Percentiles rank a stretch among this genome's conserved stretches.
Conservation (phyloP, 208 protist species). For the Vickermania ingenoplastis region DNA sequence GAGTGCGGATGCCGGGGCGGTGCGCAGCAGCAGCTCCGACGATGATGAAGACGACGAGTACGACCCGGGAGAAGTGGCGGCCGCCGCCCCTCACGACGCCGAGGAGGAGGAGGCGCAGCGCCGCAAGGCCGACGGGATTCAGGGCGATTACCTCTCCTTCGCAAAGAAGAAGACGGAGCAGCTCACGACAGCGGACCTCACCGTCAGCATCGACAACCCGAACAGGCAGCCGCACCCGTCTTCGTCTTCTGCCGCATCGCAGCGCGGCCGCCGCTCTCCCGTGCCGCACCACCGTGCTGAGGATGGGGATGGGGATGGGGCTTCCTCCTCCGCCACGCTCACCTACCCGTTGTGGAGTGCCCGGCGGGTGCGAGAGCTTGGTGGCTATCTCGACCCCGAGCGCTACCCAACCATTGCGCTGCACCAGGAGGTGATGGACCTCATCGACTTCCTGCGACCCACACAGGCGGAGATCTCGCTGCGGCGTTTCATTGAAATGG, state of each 20-base stretch:
- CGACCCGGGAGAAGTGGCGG: constrained; percentile 17
- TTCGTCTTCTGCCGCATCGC: no score
- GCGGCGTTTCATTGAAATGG: constrained; percentile 55
- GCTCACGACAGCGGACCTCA: background rate
- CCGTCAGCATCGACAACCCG: background rate
- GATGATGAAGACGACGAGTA: constrained; percentile 28
- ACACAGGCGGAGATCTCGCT: constrained; percentile 73
- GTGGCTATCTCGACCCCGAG: constrained; percentile 33
- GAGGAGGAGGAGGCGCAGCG: background rate
- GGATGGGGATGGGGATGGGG: no score
- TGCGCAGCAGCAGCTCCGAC: constrained; percentile 2
- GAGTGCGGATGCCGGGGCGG: background rate
- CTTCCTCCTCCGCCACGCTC: no score
- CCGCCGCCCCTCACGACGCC: constrained; percentile 10
- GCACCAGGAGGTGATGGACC: constrained; percentile 78
- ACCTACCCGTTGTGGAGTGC: constrained; percentile 24
- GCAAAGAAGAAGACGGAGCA: background rate
- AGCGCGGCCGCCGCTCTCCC: no score
- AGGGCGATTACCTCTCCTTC: constrained; percentile 51
- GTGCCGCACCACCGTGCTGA: no score
- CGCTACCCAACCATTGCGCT: constrained; percentile 47
- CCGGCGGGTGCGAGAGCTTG: constrained; percentile 11
- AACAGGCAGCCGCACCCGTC: no score
- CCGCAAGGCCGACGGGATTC: constrained; percentile 12
- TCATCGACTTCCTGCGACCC: constrained; percentile 69